Evolutionary conservation across 768 basidiomycete species (phyloP).

Genomic region (Holtermannia corniformis): DNA sequence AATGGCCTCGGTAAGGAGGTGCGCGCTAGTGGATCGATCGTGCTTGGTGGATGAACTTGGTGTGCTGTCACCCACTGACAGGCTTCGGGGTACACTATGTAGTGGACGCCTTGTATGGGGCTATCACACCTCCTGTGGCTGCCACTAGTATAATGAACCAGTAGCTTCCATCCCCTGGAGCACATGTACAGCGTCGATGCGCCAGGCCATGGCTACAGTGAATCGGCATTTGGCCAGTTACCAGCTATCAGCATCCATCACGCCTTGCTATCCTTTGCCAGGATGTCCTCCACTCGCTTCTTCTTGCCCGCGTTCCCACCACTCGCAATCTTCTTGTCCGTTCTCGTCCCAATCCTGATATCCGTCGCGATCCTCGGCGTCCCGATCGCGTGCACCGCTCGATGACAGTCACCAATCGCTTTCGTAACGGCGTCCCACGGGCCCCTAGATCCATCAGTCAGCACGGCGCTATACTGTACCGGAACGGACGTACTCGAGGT

Average conservation of each 20-base stretch:
- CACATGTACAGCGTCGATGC: no score
- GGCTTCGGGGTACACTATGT: no score
- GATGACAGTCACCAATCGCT: conserved; percentile 83
- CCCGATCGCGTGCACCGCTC: conserved; percentile 38
- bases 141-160: no score
- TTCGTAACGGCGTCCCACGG: conserved; percentile 74
- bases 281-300: conserved; percentile 66
- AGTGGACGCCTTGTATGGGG: no score
- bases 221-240: no score
- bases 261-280: conserved; percentile 40
- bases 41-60: no score
- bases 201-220: no score
- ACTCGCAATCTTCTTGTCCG: conserved; percentile 52
- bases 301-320: conserved; percentile 73
- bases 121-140: no score
- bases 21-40: conserved; percentile 5
- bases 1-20: conserved; percentile 49
- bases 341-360: conserved; percentile 86
- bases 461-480: not conserved
- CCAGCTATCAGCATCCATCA: not conserved
- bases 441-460: conserved; percentile 43
- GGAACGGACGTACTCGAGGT: conserved; percentile 49
- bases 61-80: no score
- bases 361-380: conserved; percentile 52
- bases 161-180: no score